Evolutionary conservation across 371 early-diverging fungal species (phyloP).

Genomic region (Haplosporangium sp.): DNA sequence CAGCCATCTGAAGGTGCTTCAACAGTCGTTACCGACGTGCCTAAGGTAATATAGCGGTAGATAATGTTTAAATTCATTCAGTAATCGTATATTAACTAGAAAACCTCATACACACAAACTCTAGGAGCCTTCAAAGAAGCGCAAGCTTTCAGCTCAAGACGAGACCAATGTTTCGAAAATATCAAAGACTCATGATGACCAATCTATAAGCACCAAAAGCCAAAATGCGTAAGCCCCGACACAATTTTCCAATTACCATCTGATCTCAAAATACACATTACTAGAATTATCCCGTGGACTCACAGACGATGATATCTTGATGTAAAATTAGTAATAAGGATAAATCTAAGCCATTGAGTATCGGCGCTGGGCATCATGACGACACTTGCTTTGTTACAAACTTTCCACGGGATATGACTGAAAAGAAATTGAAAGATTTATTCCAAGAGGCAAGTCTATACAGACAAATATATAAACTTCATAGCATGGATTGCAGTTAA

Average conservation of each 20-base stretch:
- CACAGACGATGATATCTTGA: no score
- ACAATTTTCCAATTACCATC: neutral
- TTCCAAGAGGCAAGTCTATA: conserved; percentile 30
- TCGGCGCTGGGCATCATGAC: conserved; percentile 33
- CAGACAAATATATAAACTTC: neutral
- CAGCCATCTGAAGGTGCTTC: neutral
- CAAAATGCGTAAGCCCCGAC: neutral
- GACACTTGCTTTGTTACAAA: conserved; percentile 50
- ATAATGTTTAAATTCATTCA: no score
- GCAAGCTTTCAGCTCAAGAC: conserved; percentile 23
- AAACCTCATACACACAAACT: no score
- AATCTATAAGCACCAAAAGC: neutral
- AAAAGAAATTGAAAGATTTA: conserved; percentile 20
- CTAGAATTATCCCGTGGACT: no score
- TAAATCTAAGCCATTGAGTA: conserved; percentile 20
- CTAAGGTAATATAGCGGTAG: neutral
- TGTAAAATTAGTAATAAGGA: neutral
- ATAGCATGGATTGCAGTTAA: no score
- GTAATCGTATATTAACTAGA: no score
- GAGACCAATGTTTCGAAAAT: conserved; percentile 12
- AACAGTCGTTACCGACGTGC: neutral
- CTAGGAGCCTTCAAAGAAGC: conserved; percentile 23
- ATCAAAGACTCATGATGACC: conserved; percentile 16
- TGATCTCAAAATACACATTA: neutral
- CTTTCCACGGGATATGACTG: conserved; percentile 26